Percentiles rank a stretch among this genome's conserved stretches.
phyloP scores from a whole-genome alignment of 768 basidiomycete species.

The Russula emetica region DNA sequence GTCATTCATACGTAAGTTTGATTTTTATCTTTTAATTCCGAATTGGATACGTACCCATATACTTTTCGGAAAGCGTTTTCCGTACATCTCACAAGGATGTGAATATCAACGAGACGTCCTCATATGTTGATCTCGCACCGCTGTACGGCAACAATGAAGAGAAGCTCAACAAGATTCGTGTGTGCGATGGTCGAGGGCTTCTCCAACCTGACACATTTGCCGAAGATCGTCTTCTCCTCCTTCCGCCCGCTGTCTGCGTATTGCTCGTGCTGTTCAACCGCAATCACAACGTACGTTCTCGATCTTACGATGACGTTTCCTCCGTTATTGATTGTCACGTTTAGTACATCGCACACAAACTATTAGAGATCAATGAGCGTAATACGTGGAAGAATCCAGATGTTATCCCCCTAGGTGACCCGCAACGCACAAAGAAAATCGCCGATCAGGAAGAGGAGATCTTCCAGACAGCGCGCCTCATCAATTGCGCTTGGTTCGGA shows the following conservation, averaged over 20 bases:
- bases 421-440: constrained; percentile 35
- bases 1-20: constrained; percentile 65
- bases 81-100: constrained; percentile 66
- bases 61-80: constrained; percentile 56
- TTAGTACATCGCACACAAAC: constrained; percentile 74
- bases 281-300: constrained; percentile 72
- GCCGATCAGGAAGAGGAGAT: constrained; percentile 46
- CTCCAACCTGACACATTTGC: constrained; percentile 71
- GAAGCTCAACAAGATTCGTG: constrained; percentile 52
- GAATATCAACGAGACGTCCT: constrained; percentile 77
- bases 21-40: background rate
- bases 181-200: constrained; percentile 59
- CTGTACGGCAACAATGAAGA: constrained; percentile 72
- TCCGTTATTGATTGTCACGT: background rate
- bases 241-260: constrained; percentile 73
- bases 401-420: constrained; percentile 35
- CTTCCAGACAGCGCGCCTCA: constrained; percentile 76
- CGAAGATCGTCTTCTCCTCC: constrained; percentile 69
- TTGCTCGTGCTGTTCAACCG: constrained; percentile 83
- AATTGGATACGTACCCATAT: background rate
- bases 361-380: constrained; percentile 79
- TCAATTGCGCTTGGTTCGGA: constrained; percentile 81
- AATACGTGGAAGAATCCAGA: constrained; percentile 56
- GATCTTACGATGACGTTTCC: background rate
- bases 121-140: constrained; percentile 81